Evolutionary conservation across 2,329 filamentous ascomycete species (phyloP), one percentile per base, ranked within the genome.

Genomic region (Leptographium lundbergii): DNA sequence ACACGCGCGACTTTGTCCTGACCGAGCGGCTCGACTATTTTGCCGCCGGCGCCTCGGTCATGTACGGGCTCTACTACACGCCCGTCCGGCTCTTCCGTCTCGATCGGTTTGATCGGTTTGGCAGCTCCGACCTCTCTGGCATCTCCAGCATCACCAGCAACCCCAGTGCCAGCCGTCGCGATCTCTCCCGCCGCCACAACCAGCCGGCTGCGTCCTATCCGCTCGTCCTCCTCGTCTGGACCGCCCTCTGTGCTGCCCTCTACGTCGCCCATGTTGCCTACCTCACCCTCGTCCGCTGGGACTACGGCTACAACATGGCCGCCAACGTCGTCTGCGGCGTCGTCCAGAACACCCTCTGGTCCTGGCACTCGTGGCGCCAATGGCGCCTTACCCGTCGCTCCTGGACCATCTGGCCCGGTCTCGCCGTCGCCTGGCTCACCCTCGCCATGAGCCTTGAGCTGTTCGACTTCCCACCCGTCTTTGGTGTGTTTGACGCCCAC

Each of bases 21-120:
- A 99, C 94, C 22, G 94, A 99, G 77, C 89, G 95, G 74, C 75
- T 96, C 74, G 94, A 99, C 73, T 99, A 99, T 74, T 96, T 96
- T 69, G 94, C 83, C 22, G 94, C 94, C 11, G 94, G 91, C 45
- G 91, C 89, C 51, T 89, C 81, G 67, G 89, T 99, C 17, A 77
- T 97, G 62, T 97, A 96, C 71, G 91, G 92, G 22, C 74, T 96
- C 65, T 99, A 91, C 74, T 92, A 92, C 68, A 83, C 89, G 4
- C 81, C 86, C 0, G 81, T 99, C 58, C 80, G 92, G 60, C 80
- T 97, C 57, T 94, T 94, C 71, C 81, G 91, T 34, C 80, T 96
- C 64, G 91, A 96, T 70, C 59, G 58, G 19, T 11, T 34, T 9
- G 32, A 34, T 34, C 32, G 9, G n/a, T n/a, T n/a, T n/a, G n/a